These are phyloP conservation scores for Boletus coccyginus DNA, from an alignment of 768 basidiomycete genomes.

Conservation along the genomic window DNA sequence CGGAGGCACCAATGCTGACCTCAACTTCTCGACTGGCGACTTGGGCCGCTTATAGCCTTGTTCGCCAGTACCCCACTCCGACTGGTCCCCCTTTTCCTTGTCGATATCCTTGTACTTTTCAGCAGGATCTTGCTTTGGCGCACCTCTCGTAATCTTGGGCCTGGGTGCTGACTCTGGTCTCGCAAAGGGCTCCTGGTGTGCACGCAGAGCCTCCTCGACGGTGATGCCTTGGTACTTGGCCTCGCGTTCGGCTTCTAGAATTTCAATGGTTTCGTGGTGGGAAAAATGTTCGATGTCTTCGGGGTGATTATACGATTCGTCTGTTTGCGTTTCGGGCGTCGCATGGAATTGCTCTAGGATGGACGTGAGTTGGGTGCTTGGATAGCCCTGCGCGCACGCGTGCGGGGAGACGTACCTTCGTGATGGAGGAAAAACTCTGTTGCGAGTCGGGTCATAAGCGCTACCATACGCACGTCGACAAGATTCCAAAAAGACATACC, in stretches of 20 bases:
- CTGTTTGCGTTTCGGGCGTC: slow-evolving; percentile 96
- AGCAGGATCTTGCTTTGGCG: slow-evolving; percentile 66
- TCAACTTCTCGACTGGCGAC: slow-evolving; percentile 72
- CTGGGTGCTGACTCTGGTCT: slow-evolving; percentile 27
- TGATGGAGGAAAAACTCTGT: slow-evolving; percentile 95
- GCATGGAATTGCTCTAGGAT: slow-evolving; percentile 81
- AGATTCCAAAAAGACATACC: slow-evolving; percentile 44
- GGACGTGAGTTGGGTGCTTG: background rate
- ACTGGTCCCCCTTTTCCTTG: slow-evolving; percentile 49
- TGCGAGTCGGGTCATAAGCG: background rate
- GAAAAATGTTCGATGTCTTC: slow-evolving; percentile 93
- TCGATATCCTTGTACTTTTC: slow-evolving; percentile 57
- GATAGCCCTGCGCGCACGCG: too few relatives aligned
- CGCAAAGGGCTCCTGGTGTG: slow-evolving; percentile 44
- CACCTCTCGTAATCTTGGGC: slow-evolving; percentile 53
- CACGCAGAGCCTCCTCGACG: slow-evolving; percentile 63
- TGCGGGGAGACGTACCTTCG: slow-evolving; percentile 60
- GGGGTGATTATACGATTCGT: slow-evolving; percentile 90
- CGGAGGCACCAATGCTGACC: slow-evolving; percentile 38
- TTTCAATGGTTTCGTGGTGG: slow-evolving; percentile 85
- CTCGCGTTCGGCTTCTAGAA: slow-evolving; percentile 77
- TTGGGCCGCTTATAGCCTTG: slow-evolving; percentile 72
- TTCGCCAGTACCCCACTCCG: slow-evolving; percentile 70
- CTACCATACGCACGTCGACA: background rate
- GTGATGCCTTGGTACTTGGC: slow-evolving; percentile 80